phyloP scores from a whole-genome alignment of 805 yeast genomes.

The Blastobotrys chiropterorum region DNA sequence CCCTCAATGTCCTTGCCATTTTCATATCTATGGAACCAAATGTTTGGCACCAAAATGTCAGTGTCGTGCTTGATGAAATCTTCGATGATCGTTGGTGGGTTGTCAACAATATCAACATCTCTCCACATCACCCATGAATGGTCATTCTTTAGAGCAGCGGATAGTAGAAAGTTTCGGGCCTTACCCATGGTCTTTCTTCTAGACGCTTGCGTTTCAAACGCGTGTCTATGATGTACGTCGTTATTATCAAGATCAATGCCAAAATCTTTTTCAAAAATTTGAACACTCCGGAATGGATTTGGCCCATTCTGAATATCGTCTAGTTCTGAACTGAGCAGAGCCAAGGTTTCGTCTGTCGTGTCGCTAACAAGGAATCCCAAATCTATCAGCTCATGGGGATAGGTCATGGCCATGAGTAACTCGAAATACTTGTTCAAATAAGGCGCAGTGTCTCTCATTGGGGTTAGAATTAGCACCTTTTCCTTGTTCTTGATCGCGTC shows the following conservation, averaged over 20 bases:
- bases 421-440: slow-evolving; percentile 79
- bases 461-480: slow-evolving; percentile 62
- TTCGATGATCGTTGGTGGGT: slow-evolving; percentile 69
- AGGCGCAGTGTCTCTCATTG: slow-evolving; percentile 72
- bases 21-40: slow-evolving; percentile 45
- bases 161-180: slow-evolving; percentile 79
- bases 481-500: slow-evolving; percentile 38
- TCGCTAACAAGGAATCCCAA: slow-evolving; percentile 71
- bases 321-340: slow-evolving; percentile 63
- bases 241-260: slow-evolving; percentile 73
- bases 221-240: slow-evolving; percentile 77
- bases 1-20: slow-evolving; percentile 24
- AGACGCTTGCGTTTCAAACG: slow-evolving; percentile 86
- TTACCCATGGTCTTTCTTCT: slow-evolving; percentile 82
- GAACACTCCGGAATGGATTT: slow-evolving; percentile 66
- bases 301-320: slow-evolving; percentile 53
- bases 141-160: slow-evolving; percentile 74
- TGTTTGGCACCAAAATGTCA: slow-evolving; percentile 84
- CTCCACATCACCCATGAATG: slow-evolving; percentile 90
- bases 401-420: slow-evolving; percentile 79
- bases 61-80: slow-evolving; percentile 81
- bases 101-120: slow-evolving; percentile 83
- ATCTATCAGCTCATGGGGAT: slow-evolving; percentile 74
- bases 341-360: slow-evolving; percentile 68
- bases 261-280: slow-evolving; percentile 86